Evolutionary conservation across 306 rosid genomes (phyloP).

Genomic region (Dalbergia cochinchinensis): DNA sequence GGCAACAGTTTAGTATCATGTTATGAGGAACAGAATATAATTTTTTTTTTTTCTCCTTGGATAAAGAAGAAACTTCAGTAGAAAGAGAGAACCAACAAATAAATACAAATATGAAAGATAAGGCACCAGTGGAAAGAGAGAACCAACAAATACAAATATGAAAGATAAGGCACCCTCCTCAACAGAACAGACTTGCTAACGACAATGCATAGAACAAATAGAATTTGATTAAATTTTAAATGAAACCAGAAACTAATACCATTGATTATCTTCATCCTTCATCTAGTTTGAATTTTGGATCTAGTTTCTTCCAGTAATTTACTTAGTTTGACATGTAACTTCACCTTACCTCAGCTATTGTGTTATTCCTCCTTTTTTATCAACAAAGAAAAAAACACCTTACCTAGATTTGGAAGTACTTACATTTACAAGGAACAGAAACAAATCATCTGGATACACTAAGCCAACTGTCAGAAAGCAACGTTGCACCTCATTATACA

Average conservation of each 20-base stretch:
- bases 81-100: conserved; percentile 10
- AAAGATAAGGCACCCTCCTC: conserved; percentile 23
- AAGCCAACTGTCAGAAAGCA: conserved; percentile 94
- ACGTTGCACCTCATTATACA: conserved; percentile 93
- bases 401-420: conserved; percentile 48
- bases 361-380: conserved; percentile 28
- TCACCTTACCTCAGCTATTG: conserved; percentile 22
- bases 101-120: conserved; percentile 22
- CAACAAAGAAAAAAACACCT: neutral
- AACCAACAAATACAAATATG: conserved; percentile 13
- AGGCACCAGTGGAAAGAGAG: conserved; percentile 18
- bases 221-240: conserved; percentile 1
- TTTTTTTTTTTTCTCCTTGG: neutral
- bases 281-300: conserved; percentile 18
- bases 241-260: neutral
- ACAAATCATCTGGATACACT: conserved; percentile 92
- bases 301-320: conserved; percentile 12
- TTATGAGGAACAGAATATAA: conserved; percentile 28
- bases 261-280: conserved; percentile 14
- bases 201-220: conserved; percentile 4
- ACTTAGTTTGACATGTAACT: conserved; percentile 27
- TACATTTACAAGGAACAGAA: conserved; percentile 84
- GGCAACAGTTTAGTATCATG: conserved; percentile 21
- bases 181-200: conserved; percentile 18
- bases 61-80: conserved; percentile 22